These are phyloP conservation scores for Babesia bovis DNA, from an alignment of 169 alveolate species.

Conservation along the genomic window DNA sequence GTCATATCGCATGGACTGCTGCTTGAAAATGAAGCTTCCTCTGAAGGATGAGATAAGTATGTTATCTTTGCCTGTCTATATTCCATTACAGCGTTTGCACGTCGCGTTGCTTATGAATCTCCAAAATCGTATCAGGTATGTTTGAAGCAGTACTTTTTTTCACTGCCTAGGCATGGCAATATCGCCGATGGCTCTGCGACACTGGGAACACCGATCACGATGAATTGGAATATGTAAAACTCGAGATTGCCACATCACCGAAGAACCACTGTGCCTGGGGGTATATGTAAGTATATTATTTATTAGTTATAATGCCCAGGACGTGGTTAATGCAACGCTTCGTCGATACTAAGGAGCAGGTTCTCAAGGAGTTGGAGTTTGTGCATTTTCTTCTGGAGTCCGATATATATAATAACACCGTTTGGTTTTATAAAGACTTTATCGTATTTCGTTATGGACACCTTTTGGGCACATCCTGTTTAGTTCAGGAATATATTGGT, in stretches of 20 bases:
- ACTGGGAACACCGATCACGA: conserved; percentile 1
- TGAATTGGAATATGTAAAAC: conserved; percentile 54
- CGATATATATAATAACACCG: conserved; percentile 62
- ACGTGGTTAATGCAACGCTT: conserved; percentile 53
- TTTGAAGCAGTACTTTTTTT: background rate
- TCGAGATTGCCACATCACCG: conserved; percentile 52
- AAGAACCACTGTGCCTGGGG: conserved; percentile 69
- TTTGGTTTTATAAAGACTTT: conserved; percentile 54
- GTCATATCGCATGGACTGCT: conserved; percentile 63
- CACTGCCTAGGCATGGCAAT: conserved; percentile 44
- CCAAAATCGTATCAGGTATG: conserved; percentile 59
- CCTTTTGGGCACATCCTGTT: background rate
- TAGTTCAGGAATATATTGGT: background rate
- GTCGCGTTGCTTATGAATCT: conserved; percentile 44
- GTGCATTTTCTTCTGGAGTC: conserved; percentile 23
- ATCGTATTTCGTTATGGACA: conserved; percentile 7
- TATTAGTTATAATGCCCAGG: background rate
- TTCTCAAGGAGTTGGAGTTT: conserved; percentile 42
- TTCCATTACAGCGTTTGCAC: conserved; percentile 22
- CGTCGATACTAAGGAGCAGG: conserved; percentile 9
- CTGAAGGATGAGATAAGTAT: conserved; percentile 43
- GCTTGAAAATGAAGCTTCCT: conserved; percentile 16
- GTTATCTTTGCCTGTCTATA: background rate
- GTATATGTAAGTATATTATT: conserved; percentile 26
- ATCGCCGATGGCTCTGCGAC: conserved; percentile 44